A percentile compares a stretch with the other conserved stretches of the same genome.
Conservation (phyloP, 805 yeast species). For the Maudiozyma bulderi region DNA sequence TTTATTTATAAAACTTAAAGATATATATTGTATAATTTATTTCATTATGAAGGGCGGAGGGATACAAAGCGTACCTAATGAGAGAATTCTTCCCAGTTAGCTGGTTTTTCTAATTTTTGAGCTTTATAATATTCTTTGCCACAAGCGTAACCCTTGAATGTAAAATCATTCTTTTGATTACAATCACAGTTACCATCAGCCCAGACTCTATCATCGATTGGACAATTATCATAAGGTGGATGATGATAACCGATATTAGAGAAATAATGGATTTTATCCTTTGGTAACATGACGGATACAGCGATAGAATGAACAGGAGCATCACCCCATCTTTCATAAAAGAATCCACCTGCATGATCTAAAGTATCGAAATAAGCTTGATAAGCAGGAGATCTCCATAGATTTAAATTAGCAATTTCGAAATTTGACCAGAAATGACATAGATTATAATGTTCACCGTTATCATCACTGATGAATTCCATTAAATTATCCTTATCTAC, state of each 20-base stretch:
- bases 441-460: conserved; percentile 53
- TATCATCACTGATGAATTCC: conserved; percentile 53
- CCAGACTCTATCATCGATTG: conserved; percentile 54
- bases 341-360: conserved; percentile 66
- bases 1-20: too few relatives aligned
- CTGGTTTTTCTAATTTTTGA: conserved; percentile 43
- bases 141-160: conserved; percentile 63
- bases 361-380: conserved; percentile 48
- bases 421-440: conserved; percentile 82
- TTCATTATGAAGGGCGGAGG: too few relatives aligned
- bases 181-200: conserved; percentile 59
- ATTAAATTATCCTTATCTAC: conserved; percentile 37
- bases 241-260: conserved; percentile 75
- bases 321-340: conserved; percentile 86
- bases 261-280: conserved; percentile 60
- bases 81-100: conserved; percentile 45
- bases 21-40: too few relatives aligned
- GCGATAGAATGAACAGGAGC: conserved; percentile 83
- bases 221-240: conserved; percentile 69
- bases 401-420: conserved; percentile 61
- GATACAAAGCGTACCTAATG: background rate
- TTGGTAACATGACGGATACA: conserved; percentile 59
- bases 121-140: conserved; percentile 49
- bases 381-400: conserved; percentile 52
- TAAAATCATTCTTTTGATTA: conserved; percentile 60